These are phyloP conservation scores for Metschnikowia gruessii DNA, from an alignment of 805 yeast species.

Conservation along the genomic window DNA sequence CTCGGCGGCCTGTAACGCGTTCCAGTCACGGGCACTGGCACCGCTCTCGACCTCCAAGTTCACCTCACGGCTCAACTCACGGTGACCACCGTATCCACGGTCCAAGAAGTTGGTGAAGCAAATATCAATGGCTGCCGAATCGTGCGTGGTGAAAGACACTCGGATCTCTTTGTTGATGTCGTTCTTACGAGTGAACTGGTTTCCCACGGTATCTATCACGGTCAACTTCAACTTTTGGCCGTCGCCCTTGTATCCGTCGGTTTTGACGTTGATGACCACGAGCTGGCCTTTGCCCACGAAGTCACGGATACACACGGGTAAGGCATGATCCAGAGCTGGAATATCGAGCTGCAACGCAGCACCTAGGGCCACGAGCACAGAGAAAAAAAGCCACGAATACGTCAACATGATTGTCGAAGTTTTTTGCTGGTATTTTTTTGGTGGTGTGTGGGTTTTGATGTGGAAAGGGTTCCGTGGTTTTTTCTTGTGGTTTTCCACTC, in stretches of 20 bases:
- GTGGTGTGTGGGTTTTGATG: background rate
- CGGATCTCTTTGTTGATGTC: conserved; percentile 70
- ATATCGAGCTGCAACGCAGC: conserved; percentile 51
- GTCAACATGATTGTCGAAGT: conserved; percentile 11
- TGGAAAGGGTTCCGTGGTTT: background rate
- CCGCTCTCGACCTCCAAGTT: conserved; percentile 94
- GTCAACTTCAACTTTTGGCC: conserved; percentile 75
- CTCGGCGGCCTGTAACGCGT: conserved; percentile 87
- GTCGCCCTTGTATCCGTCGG: conserved; percentile 77
- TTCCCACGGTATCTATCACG: conserved; percentile 77
- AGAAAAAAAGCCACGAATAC: conserved; percentile 15
- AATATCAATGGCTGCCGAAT: conserved; percentile 82
- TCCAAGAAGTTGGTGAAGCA: conserved; percentile 72
- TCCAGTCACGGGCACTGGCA: conserved; percentile 97
- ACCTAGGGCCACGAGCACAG: conserved; percentile 25
- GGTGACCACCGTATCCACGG: conserved; percentile 13
- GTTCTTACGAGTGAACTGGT: conserved; percentile 71
- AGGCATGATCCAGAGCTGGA: conserved; percentile 44
- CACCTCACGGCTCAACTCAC: conserved; percentile 59
- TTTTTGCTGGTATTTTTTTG: background rate
- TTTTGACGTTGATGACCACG: conserved; percentile 78
- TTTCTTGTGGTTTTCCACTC: background rate
- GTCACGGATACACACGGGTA: conserved; percentile 87
- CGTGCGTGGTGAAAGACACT: conserved; percentile 82
- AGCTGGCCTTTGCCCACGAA: conserved; percentile 80